Evolutionary conservation across 192 early-diverging fungal genomes (phyloP).

Genomic region (Backusella sp.): DNA sequence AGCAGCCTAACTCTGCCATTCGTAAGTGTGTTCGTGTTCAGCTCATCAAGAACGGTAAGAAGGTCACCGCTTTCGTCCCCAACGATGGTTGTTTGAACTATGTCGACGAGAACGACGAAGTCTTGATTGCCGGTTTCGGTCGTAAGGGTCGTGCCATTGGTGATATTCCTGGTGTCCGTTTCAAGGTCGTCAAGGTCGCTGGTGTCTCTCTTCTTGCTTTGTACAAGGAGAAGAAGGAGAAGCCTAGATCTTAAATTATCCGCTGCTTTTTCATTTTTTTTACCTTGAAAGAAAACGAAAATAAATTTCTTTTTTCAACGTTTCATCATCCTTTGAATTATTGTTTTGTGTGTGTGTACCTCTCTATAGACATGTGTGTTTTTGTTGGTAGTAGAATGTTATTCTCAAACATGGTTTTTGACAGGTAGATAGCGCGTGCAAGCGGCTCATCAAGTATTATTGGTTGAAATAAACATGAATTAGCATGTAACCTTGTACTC

Average conservation of each 20-base stretch:
- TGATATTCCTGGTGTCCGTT: conserved; percentile 99
- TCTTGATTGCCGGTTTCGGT: conserved; percentile 99
- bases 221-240: conserved; percentile 99
- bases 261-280: not conserved
- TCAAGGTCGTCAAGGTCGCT: conserved; percentile 99
- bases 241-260: conserved; percentile 84
- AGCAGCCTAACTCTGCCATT: conserved; percentile 99
- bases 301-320: not conserved
- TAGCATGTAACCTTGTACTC: too few species aligned
- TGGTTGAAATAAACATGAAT: too few species aligned
- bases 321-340: not conserved
- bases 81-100: conserved; percentile 99
- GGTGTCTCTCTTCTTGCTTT: conserved; percentile 98
- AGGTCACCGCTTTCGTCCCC: conserved; percentile 99
- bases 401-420: not conserved
- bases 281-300: not conserved
- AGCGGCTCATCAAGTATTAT: too few species aligned
- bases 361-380: not conserved
- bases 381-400: not conserved
- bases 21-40: conserved; percentile 99
- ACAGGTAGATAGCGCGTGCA: not conserved
- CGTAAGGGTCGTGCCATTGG: conserved; percentile 97
- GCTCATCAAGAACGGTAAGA: conserved; percentile 99
- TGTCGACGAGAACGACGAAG: conserved; percentile 99
- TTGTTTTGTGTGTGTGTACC: not conserved